Base-by-base conservation (phyloP, 2,329 filamentous ascomycete species). In the Aspergillus ochraceoroseus region DNA sequence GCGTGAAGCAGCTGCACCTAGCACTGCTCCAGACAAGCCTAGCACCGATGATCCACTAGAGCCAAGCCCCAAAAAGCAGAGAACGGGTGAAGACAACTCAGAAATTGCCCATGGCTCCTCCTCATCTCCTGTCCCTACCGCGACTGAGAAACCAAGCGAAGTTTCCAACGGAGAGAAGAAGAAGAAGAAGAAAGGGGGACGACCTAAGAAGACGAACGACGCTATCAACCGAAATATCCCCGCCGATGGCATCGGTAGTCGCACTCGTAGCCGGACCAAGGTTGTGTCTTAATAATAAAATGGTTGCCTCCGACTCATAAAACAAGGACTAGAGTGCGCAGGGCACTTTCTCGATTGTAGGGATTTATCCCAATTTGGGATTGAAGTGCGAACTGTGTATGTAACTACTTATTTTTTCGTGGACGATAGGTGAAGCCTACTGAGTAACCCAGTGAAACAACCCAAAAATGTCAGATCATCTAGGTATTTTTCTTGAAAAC, bases 241-340 rank as follows among this genome's bases (percentile, higher is more conserved):
- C 7, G 51, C 48, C 13, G 59, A 61, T 51, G 61, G 64, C 7
- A 57, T 63, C 43, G 62, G 64, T 22, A 66, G 61, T 45, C 55
- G 64, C 23, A 67, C 64, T 28, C 61, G 64, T 34, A 66, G 62
- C 46, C 62, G 63, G 18, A 62, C 61, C 32, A 61, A 66, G 49
- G 49, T 48, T 27, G 45, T 52, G 12, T 54, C 39, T 14, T 47
- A 26, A 43, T 9, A 22, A 22, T 5, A 22, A 22, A 22, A 18
- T 29, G 11, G 15, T 17, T 18, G 7, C 14, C n/a, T n/a, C 18
- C 12, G 7, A 13, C 31, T 30, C 5, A 11, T 20, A 22, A 5
- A 13, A 17, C 22, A 27, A 15, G 14, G 23, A 15, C 13, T 31
- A 13, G 18, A 11, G 28, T n/a, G 7, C 28, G 12, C n/a, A 8